Evolutionary conservation across 2,329 filamentous ascomycete species (phyloP), one percentile per base, ranked within the genome.

Genomic region (Acephala macrosclerotiorum): DNA sequence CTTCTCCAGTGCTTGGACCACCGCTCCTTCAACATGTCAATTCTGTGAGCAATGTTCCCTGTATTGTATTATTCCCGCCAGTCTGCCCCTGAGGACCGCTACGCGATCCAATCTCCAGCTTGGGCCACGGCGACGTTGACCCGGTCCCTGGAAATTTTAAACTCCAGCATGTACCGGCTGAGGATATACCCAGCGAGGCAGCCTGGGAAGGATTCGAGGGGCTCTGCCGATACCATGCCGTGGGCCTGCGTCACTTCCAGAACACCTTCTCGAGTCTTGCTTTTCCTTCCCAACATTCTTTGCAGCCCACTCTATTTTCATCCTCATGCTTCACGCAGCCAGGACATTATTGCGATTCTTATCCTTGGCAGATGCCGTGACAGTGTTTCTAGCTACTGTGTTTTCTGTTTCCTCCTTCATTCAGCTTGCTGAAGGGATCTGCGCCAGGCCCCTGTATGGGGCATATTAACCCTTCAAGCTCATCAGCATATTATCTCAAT

Each of bases 121-220:
- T 38, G 33, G 33, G 55, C 55, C 55, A 22, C 22, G 4, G 5
- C 55, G 18, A 38, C 33, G 55, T 36, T 57, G 55, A 36, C 33
- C 55, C n/a, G 55, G 55, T 38, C 55, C 33, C 3, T 57, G 55
- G 55, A 40, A 38, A 3, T 38, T 14, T 38, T 38, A 22, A 40
- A 35, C 16, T 57, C 6, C 33, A 33, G 12, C 51, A 33, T 56
- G 26, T 49, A 56, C 51, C 12, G 33, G 26, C 12, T 57, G 55
- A 40, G 55, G 55, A 57, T 57, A 57, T 57, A 57, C 51, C 51
- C 26, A 33, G 26, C 26, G 3, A 7, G 51, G 51, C 29, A 40
- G 20, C 11, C 26, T 9, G 3, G 25, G 26, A 55, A 36, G 51
- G 25, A 55, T n/a, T 33, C 9, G 33, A 33, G 26, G 33, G 25